A percentile compares a stretch with the other conserved stretches of the same genome.
Conservation (phyloP, 2,329 filamentous ascomycete species). For the Cladosporium cucumerinum region DNA sequence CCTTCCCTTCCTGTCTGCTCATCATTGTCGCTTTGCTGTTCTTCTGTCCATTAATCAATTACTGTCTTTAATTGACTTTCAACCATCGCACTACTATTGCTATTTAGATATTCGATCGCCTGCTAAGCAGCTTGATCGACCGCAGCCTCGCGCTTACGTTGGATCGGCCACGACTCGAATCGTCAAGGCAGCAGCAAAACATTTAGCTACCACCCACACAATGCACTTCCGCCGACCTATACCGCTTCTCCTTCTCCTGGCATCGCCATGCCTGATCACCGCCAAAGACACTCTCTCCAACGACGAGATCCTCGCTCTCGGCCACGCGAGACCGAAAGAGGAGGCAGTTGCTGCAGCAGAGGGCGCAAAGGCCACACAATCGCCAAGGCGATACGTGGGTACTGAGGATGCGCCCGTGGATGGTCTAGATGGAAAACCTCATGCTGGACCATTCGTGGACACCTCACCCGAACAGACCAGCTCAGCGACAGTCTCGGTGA, state of each 20-base stretch:
- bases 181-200: neutral
- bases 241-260: constrained; percentile 58
- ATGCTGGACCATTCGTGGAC: constrained; percentile 76
- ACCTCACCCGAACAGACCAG: constrained; percentile 35
- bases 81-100: neutral
- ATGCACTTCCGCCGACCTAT: constrained; percentile 56
- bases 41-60: neutral
- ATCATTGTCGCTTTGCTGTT: neutral
- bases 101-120: neutral
- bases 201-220: constrained; percentile 27
- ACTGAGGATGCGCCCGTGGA: constrained; percentile 86
- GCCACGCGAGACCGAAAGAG: constrained; percentile 18
- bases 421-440: constrained; percentile 88
- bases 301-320: constrained; percentile 27
- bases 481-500: constrained; percentile 26
- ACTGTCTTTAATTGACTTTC: constrained; percentile 2
- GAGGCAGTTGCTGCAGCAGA: neutral
- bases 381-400: constrained; percentile 42
- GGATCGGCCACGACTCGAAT: neutral
- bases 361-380: constrained; percentile 24
- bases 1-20: constrained; percentile 5
- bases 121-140: neutral
- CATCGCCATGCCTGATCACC: constrained; percentile 52
- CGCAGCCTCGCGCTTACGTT: neutral
- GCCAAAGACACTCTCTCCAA: constrained; percentile 36